Conservation (phyloP, 2,329 filamentous ascomycete species). For the Nemania serpens region DNA sequence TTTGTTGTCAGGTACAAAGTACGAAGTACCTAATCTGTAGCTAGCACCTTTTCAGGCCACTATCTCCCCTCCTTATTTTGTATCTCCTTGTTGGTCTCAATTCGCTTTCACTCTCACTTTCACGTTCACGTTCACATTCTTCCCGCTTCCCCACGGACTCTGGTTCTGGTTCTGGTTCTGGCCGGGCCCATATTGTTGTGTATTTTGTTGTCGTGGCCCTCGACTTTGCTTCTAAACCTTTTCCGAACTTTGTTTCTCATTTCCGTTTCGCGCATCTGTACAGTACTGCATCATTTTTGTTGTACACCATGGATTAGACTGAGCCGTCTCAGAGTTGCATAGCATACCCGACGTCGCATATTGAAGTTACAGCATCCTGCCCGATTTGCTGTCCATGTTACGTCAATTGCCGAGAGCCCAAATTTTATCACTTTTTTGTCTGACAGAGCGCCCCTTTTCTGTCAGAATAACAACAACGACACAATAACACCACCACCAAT, state of each 20-base stretch:
- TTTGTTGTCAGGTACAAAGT: too few relatives aligned
- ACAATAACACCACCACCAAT: not conserved
- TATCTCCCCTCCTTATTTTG: not conserved
- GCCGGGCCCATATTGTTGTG: slow-evolving; percentile 1
- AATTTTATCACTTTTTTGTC: slow-evolving; percentile 12
- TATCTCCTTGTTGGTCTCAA: not conserved
- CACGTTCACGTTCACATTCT: not conserved
- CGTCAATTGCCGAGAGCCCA: slow-evolving; percentile 22
- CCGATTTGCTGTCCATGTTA: slow-evolving; percentile 20
- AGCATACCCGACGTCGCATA: slow-evolving; percentile 18
- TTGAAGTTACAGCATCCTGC: slow-evolving; percentile 13
- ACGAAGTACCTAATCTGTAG: too few relatives aligned
- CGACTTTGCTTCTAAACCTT: not conserved
- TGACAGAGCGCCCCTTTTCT: slow-evolving; percentile 16
- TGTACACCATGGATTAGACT: not conserved
- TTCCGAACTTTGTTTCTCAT: slow-evolving; percentile 5
- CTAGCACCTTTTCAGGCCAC: not conserved
- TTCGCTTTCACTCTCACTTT: not conserved
- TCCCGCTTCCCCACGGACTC: not conserved
- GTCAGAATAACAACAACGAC: not conserved
- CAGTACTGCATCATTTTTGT: not conserved
- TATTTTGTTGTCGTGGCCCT: slow-evolving; percentile 1
- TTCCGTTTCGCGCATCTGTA: not conserved
- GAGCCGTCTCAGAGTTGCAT: slow-evolving; percentile 5
- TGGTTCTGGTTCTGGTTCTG: slow-evolving; percentile 12